Conservation (phyloP, 352 stramenopile genomes). For the Pythium inflatum region DNA sequence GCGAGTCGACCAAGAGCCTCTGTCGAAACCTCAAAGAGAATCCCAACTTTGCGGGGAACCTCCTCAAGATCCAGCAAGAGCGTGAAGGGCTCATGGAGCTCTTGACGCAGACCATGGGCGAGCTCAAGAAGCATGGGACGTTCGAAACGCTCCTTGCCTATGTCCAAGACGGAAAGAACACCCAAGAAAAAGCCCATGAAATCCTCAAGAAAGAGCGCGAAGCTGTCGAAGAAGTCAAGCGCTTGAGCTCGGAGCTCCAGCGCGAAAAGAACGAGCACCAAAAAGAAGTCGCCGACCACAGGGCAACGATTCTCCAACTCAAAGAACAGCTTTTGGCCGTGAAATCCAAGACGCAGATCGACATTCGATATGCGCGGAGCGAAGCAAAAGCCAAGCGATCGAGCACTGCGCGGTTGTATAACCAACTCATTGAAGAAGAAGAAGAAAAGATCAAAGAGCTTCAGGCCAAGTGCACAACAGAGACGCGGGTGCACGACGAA, state of each 20-base stretch:
- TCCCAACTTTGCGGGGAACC: constrained; percentile 91
- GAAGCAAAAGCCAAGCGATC: constrained; percentile 87
- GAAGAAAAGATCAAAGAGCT: constrained; percentile 70
- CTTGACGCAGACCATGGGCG: constrained; percentile 56
- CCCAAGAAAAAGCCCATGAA: constrained; percentile 74
- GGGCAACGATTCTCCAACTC: constrained; percentile 67
- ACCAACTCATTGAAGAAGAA: constrained; percentile 81
- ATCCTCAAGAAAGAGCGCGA: constrained; percentile 88
- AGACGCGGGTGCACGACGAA: constrained; percentile 77
- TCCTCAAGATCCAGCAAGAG: constrained; percentile 93
- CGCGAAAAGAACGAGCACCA: constrained; percentile 81
- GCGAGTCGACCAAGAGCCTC: constrained; percentile 92
- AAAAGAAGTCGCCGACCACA: constrained; percentile 75
- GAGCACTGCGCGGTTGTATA: constrained; percentile 77
- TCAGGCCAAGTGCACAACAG: constrained; percentile 59
- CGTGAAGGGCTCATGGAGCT: constrained; percentile 81
- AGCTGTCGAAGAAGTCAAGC: constrained; percentile 86
- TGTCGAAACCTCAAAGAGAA: constrained; percentile 94
- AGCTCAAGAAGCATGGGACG: constrained; percentile 76
- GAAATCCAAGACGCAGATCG: constrained; percentile 85
- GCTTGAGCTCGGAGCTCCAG: constrained; percentile 77
- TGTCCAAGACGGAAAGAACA: constrained; percentile 77
- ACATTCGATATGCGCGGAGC: constrained; percentile 78
- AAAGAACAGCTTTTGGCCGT: constrained; percentile 86
- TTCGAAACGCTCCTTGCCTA: constrained; percentile 79